Base-by-base conservation (phyloP, 2,329 filamentous ascomycete genomes). In the Neopestalotiopsis clavispora region DNA sequence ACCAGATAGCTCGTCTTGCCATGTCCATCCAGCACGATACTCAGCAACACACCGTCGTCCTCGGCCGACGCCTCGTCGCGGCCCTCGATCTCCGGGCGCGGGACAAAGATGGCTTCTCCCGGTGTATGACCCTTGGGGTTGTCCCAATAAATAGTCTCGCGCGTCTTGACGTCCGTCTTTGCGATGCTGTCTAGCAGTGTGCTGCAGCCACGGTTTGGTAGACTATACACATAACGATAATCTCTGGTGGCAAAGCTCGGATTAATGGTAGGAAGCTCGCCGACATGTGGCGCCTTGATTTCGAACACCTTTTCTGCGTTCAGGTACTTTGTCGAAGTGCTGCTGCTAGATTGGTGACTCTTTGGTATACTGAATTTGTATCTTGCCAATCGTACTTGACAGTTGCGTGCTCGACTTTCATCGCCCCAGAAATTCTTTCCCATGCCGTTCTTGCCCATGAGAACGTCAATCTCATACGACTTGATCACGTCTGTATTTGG, bases 231-330 rank as follows among this genome's bases (percentile, higher is more conserved):
- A 75, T 87, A 93, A 38, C 89, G 87, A 74, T 90, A 84, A 4
- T 80, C 82, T 45, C 79, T 83, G 3, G 85, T 87, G 0, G 83
- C 77, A 72, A 84, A 89, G 1, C 72, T 68, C 0, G 88, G 86
- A 77, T 93, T 92, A 74, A 93, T 90, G 6, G 85, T 89, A 0
- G 91, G 91, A 6, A 94, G 81, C 69, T 94, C 91, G 70, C 89
- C 87, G 0, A 82, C 78, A 70, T 89, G 85, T 0, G 88, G 87
- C 0, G 81, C 83, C 6, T 82, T 81, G 60, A 90, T 87, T 28
- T 82, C 76, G 7, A 86, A 72, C 0, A 84, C 72, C n/a, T 81
- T 77, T 45, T 81, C 73, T 1, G 74, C 73, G 42, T n/a, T 72
- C 67, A 65, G 73, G 62, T 23, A 9, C 17, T 14, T 28, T 45